A percentile compares a stretch with the other conserved stretches of the same genome.
Evolutionary conservation across 23 red algal species (phyloP).

Genomic region (Gracilaria domingensis): DNA sequence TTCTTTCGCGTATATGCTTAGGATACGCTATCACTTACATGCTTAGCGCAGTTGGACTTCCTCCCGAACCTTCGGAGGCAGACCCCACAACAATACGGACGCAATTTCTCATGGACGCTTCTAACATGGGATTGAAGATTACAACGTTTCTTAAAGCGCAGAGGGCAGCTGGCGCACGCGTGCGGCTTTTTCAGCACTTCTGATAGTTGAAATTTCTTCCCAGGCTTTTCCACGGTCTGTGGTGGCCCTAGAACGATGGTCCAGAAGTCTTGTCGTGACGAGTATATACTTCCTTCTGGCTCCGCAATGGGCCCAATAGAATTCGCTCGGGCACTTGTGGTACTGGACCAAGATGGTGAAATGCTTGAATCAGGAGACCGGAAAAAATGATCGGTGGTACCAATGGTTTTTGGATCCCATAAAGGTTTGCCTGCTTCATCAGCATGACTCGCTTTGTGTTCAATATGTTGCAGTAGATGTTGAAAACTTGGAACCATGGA

Average conservation of each 20-base stretch:
- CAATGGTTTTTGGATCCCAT: background rate
- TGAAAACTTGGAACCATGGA: constrained; percentile 35
- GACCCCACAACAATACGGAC: constrained; percentile 45
- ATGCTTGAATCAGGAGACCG: background rate
- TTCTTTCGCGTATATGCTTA: background rate
- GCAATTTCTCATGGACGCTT: constrained; percentile 65
- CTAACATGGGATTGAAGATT: constrained; percentile 62
- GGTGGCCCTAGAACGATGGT: constrained; percentile 17
- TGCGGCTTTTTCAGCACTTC: constrained; percentile 36
- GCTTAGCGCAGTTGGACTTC: constrained; percentile 71
- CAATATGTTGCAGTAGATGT: constrained; percentile 8
- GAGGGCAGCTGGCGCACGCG: constrained; percentile 33
- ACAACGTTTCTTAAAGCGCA: constrained; percentile 69
- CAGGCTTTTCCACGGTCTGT: background rate
- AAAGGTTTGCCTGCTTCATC: background rate
- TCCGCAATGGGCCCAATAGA: background rate
- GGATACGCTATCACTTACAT: constrained; percentile 36
- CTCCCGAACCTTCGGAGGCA: constrained; percentile 59
- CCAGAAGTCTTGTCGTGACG: constrained; percentile 28
- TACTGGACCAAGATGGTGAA: constrained; percentile 20
- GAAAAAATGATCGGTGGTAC: background rate
- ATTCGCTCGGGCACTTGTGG: background rate
- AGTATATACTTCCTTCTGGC: background rate
- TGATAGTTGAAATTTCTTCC: constrained; percentile 15
- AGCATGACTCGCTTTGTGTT: background rate